phyloP scores from a whole-genome alignment of 495 filamentous ascomycete species.

The Bacidia gigantensis region DNA sequence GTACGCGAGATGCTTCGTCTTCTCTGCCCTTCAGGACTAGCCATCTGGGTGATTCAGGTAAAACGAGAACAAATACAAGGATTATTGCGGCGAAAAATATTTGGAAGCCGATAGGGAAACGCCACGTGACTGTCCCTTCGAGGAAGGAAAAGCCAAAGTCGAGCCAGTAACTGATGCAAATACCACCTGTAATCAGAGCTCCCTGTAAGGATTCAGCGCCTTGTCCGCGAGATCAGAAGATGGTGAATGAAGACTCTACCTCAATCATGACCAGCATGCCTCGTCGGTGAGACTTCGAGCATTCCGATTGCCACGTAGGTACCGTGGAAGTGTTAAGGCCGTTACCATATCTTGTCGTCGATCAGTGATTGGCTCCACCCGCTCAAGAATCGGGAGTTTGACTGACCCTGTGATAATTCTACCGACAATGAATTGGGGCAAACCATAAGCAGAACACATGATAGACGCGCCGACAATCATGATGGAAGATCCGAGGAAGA shows the following conservation, averaged over 20 bases:
- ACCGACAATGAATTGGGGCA: slow-evolving; percentile 52
- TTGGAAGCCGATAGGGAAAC: slow-evolving; percentile 63
- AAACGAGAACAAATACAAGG: slow-evolving; percentile 43
- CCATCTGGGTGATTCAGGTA: slow-evolving; percentile 66
- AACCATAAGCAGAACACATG: slow-evolving; percentile 43
- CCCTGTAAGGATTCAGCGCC: slow-evolving; percentile 24
- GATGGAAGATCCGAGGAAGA: slow-evolving; percentile 55
- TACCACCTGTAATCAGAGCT: slow-evolving; percentile 55
- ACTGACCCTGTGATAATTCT: slow-evolving; percentile 50
- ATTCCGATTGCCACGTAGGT: slow-evolving; percentile 71
- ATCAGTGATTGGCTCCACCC: slow-evolving; percentile 10
- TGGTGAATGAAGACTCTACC: no score
- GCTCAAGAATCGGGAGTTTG: slow-evolving; percentile 36
- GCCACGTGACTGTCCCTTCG: slow-evolving; percentile 51
- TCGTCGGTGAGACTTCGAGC: slow-evolving; percentile 55
- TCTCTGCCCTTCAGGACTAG: slow-evolving; percentile 47
- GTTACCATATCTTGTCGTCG: slow-evolving; percentile 25
- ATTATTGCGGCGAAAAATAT: slow-evolving; percentile 53
- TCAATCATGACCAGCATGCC: slow-evolving; percentile 74
- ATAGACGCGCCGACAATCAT: slow-evolving; percentile 56
- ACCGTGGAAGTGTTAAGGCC: slow-evolving; percentile 54
- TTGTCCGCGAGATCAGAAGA: no score
- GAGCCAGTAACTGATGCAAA: slow-evolving; percentile 65
- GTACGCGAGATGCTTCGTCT: slow-evolving; percentile 49
- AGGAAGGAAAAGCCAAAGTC: slow-evolving; percentile 56